Base-by-base conservation (phyloP, 768 basidiomycete genomes). In the Mycena crocata region DNA sequence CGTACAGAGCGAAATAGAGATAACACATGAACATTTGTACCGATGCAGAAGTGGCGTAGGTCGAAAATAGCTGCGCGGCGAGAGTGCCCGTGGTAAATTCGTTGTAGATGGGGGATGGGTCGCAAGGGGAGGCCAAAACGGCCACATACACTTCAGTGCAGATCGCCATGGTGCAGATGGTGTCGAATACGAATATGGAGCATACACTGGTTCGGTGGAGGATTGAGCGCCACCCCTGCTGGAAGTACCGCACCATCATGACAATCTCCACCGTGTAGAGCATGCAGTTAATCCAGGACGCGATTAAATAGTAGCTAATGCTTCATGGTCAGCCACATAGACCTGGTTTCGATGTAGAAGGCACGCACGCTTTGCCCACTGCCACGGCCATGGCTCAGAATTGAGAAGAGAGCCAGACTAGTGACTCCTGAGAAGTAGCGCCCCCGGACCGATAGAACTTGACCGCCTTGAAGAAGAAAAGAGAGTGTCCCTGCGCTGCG, bases 261-360 rank as follows among this genome's bases (percentile, higher is more conserved):
- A 49, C 34, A 21, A 54, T 30, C 55, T 68, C 67, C 24, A 63
- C 50, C 49, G 34, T 48, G 62, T 46, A 68, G 10, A 68, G 34
- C 46, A 68, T 34, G 14, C 54, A 52, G 35, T 64, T 68, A 2
- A 68, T 32, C 67, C 67, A 68, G 10, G 62, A 46, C 7, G 3
- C 60, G 2, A 45, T 28, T 24, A 67, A 42, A 19, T 30, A 23
- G 50, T 21, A 59, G n/a, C 64, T 66, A 14, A 42, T 8, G n/a
- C n/a, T 42, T n/a, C n/a, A n/a, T n/a, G n/a, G n/a, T n/a, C n/a
- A n/a, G n/a, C n/a, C n/a, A n/a, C n/a, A n/a, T n/a, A n/a, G n/a
- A n/a, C n/a, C n/a, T n/a, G n/a, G n/a, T n/a, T n/a, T n/a, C n/a
- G n/a, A n/a, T n/a, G n/a, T n/a, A n/a, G n/a, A n/a, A n/a, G n/a